phyloP scores from a whole-genome alignment of 2,329 filamentous ascomycete species.

The Setomelanomma holmii region DNA sequence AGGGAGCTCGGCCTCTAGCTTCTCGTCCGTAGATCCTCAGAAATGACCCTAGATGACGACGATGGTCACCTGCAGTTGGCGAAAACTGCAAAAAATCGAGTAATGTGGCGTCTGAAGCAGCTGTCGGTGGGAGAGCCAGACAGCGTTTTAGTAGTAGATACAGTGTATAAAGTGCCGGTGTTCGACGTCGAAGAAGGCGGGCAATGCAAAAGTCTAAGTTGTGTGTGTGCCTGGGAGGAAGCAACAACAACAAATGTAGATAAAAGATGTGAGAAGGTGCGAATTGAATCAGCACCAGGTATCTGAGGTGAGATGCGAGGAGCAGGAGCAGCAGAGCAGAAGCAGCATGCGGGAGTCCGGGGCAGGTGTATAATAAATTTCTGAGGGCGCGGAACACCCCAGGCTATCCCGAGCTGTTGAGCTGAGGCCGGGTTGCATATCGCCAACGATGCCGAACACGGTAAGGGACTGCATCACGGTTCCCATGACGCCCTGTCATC shows the following conservation, averaged over 20 bases:
- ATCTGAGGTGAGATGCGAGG: slow-evolving; percentile 7
- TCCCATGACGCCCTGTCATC: slow-evolving; percentile 26
- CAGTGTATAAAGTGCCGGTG: slow-evolving; percentile 6
- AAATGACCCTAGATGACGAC: slow-evolving; percentile 6
- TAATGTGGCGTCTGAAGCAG: slow-evolving; percentile 6
- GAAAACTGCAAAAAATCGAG: neutral
- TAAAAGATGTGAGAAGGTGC: slow-evolving; percentile 8
- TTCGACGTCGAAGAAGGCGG: neutral
- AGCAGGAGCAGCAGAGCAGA: slow-evolving; percentile 8
- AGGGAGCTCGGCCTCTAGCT: slow-evolving; percentile 29
- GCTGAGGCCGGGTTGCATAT: slow-evolving; percentile 39
- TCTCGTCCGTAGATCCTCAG: slow-evolving; percentile 24
- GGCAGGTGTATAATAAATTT: slow-evolving; percentile 41
- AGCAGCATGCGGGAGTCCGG: slow-evolving; percentile 10
- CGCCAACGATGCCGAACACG: slow-evolving; percentile 39
- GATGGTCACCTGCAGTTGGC: slow-evolving; percentile 5
- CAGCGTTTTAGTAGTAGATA: slow-evolving; percentile 29
- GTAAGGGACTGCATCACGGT: slow-evolving; percentile 26
- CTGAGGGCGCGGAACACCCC: slow-evolving; percentile 29
- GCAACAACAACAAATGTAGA: slow-evolving; percentile 25
- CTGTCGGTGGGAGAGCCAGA: slow-evolving; percentile 29
- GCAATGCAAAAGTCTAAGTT: neutral
- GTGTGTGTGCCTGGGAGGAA: slow-evolving; percentile 13
- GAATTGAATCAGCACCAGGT: slow-evolving; percentile 16
- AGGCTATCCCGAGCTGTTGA: slow-evolving; percentile 47